phyloP scores from a whole-genome alignment of 768 basidiomycete genomes.

The Cyathus striatus region DNA sequence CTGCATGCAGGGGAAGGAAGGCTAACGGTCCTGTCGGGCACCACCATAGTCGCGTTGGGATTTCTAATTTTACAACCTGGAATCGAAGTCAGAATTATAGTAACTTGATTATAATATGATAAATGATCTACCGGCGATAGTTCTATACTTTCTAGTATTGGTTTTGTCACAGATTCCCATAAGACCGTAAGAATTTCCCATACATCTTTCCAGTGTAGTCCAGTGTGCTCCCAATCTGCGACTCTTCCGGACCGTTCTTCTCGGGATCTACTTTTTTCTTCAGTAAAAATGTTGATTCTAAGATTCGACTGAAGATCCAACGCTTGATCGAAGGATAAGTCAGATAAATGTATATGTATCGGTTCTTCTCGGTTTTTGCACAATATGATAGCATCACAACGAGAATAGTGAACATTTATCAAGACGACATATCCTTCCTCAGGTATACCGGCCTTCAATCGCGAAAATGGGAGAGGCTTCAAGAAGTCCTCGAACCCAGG shows the following conservation, averaged over 20 bases:
- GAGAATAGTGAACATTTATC: constrained; percentile 21
- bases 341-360: constrained; percentile 7
- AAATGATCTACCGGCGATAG: constrained; percentile 2
- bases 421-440: constrained; percentile 27
- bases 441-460: constrained; percentile 12
- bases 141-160: constrained; percentile 4
- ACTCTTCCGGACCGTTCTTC: not conserved
- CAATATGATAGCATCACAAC: constrained; percentile 35
- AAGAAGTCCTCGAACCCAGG: constrained; percentile 25
- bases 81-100: not conserved
- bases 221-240: constrained; percentile 2
- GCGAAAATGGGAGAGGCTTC: constrained; percentile 11
- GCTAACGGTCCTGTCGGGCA: constrained; percentile 22
- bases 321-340: constrained; percentile 5
- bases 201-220: not conserved
- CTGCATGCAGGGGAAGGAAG: constrained; percentile 27
- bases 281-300: constrained; percentile 1
- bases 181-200: constrained; percentile 1
- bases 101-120: not conserved
- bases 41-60: constrained; percentile 17
- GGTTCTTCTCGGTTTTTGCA: constrained; percentile 3
- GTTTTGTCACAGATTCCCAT: constrained; percentile 2
- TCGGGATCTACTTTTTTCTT: not conserved
- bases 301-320: constrained; percentile 3
- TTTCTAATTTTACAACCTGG: not conserved